Conservation (phyloP, 2,329 filamentous ascomycete genomes). For the Stemphylium beticola region DNA sequence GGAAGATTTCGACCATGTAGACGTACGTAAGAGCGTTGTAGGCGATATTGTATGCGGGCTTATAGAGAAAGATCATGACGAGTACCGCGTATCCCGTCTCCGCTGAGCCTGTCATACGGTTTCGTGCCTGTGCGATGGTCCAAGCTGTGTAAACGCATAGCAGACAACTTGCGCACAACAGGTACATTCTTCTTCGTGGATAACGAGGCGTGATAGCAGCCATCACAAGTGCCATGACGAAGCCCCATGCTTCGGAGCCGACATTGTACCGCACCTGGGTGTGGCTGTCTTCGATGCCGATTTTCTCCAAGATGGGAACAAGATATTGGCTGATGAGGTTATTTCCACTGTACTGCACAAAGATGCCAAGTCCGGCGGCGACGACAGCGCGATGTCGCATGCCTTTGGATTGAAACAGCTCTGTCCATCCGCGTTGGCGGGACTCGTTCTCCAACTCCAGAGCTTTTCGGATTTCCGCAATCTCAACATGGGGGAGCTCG, state of each 20-base stretch:
- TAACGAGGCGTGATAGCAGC: conserved; percentile 62
- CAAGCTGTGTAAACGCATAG: conserved; percentile 45
- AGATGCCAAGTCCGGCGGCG: conserved; percentile 67
- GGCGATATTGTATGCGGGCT: conserved; percentile 61
- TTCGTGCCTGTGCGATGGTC: conserved; percentile 57
- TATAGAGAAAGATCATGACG: conserved; percentile 60
- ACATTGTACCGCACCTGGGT: conserved; percentile 54
- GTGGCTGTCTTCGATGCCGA: conserved; percentile 61
- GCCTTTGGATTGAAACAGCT: conserved; percentile 67
- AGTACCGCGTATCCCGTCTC: conserved; percentile 53
- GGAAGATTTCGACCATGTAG: conserved; percentile 59
- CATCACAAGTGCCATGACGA: conserved; percentile 62
- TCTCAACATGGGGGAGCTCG: conserved; percentile 69
- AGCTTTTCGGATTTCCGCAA: conserved; percentile 69
- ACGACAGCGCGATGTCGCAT: conserved; percentile 70
- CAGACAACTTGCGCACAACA: conserved; percentile 50
- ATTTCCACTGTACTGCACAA: conserved; percentile 72
- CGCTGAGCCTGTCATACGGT: conserved; percentile 50
- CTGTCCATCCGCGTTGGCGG: conserved; percentile 60
- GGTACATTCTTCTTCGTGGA: conserved; percentile 63
- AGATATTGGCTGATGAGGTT: conserved; percentile 70
- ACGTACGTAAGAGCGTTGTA: conserved; percentile 65
- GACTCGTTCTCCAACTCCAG: conserved; percentile 64
- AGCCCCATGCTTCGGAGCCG: conserved; percentile 66
- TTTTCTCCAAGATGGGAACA: conserved; percentile 65